phyloP scores from a whole-genome alignment of 75 land plant species.

The Isoetes taiwanensis region DNA sequence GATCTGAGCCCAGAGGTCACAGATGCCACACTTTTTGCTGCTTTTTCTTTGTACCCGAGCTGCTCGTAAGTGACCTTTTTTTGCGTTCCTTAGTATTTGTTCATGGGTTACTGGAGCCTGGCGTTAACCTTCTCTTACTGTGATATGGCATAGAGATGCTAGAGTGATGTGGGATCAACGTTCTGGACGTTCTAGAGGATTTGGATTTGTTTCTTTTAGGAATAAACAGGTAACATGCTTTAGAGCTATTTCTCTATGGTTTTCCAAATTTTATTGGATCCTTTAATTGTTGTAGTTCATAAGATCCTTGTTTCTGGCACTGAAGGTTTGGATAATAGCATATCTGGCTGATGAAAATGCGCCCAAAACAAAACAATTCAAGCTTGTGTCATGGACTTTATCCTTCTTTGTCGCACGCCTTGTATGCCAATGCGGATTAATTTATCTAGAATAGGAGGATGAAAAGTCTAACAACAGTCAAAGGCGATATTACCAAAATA shows the following conservation, averaged over 20 bases:
- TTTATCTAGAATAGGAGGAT: no score
- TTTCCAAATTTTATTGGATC: background rate
- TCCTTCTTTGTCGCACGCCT: no score
- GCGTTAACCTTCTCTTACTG: background rate
- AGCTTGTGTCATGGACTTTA: no score
- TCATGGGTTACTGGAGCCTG: background rate
- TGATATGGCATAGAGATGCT: constrained; percentile 56
- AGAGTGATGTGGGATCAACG: constrained; percentile 99
- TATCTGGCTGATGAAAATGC: no score
- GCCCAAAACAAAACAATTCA: no score
- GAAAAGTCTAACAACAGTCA: no score
- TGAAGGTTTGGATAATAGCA: no score
- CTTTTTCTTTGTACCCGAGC: constrained; percentile 69
- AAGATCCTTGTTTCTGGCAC: no score
- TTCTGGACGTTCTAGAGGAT: constrained; percentile 95
- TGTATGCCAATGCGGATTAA: no score
- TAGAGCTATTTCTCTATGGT: constrained; percentile 8
- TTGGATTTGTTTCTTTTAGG: constrained; percentile 97
- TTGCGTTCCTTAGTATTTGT: background rate
- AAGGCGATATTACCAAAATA: no score
- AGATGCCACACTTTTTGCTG: constrained; percentile 72
- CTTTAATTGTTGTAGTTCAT: no score
- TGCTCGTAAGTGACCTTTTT: constrained; percentile 65
- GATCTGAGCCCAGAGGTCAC: constrained; percentile 96
- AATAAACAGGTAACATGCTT: constrained; percentile 81